These are phyloP conservation scores for Actinomortierella wolfii DNA, from an alignment of 371 early-diverging fungal genomes.

Conservation along the genomic window DNA sequence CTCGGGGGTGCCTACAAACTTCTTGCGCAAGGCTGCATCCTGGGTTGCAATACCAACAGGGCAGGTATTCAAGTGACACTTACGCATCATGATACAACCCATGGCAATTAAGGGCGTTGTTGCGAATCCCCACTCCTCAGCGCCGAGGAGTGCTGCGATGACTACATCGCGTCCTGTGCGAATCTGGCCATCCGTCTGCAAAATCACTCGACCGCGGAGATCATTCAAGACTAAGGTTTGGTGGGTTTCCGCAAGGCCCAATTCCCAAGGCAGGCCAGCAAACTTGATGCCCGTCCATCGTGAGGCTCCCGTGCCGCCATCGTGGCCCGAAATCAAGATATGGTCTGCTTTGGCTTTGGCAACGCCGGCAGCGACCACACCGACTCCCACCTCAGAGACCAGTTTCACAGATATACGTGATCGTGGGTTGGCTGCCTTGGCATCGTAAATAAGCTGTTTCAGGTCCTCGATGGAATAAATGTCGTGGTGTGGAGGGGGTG, in stretches of 20 bases:
- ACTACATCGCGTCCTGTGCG: conserved; percentile 97
- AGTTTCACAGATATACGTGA: conserved; percentile 96
- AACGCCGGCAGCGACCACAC: conserved; percentile 95
- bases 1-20: conserved; percentile 94
- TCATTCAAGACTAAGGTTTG: conserved; percentile 95
- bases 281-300: conserved; percentile 98
- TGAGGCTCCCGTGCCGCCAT: conserved; percentile 98
- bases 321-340: conserved; percentile 94
- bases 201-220: conserved; percentile 90
- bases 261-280: conserved; percentile 97
- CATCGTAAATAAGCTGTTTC: conserved; percentile 96
- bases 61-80: conserved; percentile 93
- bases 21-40: conserved; percentile 90
- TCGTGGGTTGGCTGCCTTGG: conserved; percentile 90
- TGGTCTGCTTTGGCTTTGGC: conserved; percentile 97
- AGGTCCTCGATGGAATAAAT: conserved; percentile 97
- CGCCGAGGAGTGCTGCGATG: conserved; percentile 94
- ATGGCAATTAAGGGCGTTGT: conserved; percentile 97
- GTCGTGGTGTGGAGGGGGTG: conserved; percentile 98
- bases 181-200: conserved; percentile 98
- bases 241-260: conserved; percentile 96
- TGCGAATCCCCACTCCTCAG: conserved; percentile 98
- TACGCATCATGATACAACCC: conserved; percentile 96
- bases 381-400: conserved; percentile 96
- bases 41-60: conserved; percentile 98